Conservation (phyloP, 1,284 basidiomycete species). For the Anthracocystis panici-leucophaei region DNA sequence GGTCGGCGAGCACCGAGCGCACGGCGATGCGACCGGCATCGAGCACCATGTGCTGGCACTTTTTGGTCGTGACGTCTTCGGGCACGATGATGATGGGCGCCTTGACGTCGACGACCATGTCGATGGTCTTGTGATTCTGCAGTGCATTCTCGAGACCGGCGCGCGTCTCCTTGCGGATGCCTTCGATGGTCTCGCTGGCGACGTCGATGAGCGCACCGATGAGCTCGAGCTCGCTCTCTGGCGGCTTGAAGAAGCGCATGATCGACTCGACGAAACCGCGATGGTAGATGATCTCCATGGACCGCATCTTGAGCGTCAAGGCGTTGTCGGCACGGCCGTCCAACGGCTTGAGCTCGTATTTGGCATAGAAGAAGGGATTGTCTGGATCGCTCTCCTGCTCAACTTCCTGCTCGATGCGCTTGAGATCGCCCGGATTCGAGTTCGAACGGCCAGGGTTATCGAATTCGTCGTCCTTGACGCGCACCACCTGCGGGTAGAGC, state of each 20-base stretch:
- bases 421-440: conserved; percentile 47
- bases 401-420: conserved; percentile 62
- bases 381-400: conserved; percentile 65
- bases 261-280: conserved; percentile 92
- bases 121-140: conserved; percentile 92
- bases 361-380: conserved; percentile 91
- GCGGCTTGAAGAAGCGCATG: conserved; percentile 92
- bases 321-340: conserved; percentile 93
- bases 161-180: conserved; percentile 91
- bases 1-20: conserved; percentile 88
- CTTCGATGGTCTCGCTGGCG: conserved; percentile 93
- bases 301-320: conserved; percentile 88
- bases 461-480: conserved; percentile 79
- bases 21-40: conserved; percentile 98
- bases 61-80: conserved; percentile 80
- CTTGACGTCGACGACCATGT: conserved; percentile 94
- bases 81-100: conserved; percentile 98
- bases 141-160: conserved; percentile 94
- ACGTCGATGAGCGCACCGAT: conserved; percentile 80
- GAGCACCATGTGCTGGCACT: conserved; percentile 88
- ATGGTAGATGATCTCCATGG: conserved; percentile 98
- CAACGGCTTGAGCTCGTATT: conserved; percentile 92
- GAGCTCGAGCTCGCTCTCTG: conserved; percentile 93
- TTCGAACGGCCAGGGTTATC: conserved; percentile 44
- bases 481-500: conserved; percentile 91